Conservation (phyloP, 148 eudicot genomes). For the Chenopodium quinoa region DNA sequence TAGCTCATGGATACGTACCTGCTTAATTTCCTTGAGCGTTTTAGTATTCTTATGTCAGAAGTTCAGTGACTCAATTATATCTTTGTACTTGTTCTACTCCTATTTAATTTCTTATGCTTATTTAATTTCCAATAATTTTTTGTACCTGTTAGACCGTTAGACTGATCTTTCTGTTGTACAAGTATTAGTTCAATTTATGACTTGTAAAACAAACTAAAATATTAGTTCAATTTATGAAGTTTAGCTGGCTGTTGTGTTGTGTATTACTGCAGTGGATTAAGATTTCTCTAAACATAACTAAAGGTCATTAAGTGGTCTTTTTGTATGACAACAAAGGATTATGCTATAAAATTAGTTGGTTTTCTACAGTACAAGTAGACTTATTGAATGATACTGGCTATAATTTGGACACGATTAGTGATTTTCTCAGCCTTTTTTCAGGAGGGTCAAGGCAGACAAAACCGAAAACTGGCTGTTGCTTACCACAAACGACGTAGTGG, state of each 20-base stretch:
- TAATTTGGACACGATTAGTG: not conserved
- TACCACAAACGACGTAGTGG: slow-evolving; percentile 69
- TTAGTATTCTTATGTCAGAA: no score
- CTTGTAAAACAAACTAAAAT: no score
- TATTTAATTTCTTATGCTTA: no score
- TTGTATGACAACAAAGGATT: not conserved
- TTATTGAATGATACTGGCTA: not conserved
- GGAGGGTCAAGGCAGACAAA: slow-evolving; percentile 93
- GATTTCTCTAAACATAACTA: not conserved
- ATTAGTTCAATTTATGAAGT: not conserved
- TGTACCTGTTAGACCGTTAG: no score
- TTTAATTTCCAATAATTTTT: no score
- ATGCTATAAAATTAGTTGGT: not conserved
- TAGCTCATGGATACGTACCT: no score
- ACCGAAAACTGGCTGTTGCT: slow-evolving; percentile 88
- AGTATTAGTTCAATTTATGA: no score
- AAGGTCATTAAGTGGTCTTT: no score
- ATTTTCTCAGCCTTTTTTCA: slow-evolving; percentile 15
- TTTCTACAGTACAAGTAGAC: not conserved
- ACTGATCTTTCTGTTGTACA: not conserved
- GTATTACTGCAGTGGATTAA: no score
- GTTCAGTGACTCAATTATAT: no score
- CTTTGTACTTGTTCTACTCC: no score
- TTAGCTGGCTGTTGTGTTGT: not conserved
- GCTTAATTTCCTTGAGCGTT: no score